phyloP scores from a whole-genome alignment of 495 filamentous ascomycete genomes.

The Cetradonia linearis region DNA sequence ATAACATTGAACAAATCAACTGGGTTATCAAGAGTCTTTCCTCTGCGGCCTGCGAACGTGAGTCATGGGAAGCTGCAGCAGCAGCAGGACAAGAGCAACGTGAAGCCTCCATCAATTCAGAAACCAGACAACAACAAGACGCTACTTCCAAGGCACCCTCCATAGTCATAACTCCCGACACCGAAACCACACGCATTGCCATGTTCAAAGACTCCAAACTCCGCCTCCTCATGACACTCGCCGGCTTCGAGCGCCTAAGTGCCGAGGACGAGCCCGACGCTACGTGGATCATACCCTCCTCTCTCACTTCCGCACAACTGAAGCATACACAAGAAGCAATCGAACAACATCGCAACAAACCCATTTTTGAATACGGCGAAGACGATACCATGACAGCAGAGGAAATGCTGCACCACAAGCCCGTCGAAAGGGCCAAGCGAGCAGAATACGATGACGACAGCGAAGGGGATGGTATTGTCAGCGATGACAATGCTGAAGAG shows the following conservation, averaged over 20 bases:
- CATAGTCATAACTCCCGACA: conserved; percentile 52
- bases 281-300: conserved; percentile 68
- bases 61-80: conserved; percentile 66
- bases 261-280: conserved; percentile 61
- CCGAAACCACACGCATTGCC: conserved; percentile 56
- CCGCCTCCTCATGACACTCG: conserved; percentile 70
- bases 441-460: conserved; percentile 42
- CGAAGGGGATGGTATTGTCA: conserved; percentile 45
- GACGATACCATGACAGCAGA: conserved; percentile 46
- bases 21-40: conserved; percentile 69
- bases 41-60: conserved; percentile 60
- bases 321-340: conserved; percentile 52
- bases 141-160: conserved; percentile 13
- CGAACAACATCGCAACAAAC: conserved; percentile 60
- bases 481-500: conserved; percentile 38
- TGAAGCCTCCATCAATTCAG: not conserved
- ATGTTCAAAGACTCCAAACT: conserved; percentile 87
- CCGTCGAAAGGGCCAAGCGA: conserved; percentile 36
- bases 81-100: conserved; percentile 40
- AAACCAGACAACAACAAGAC: not conserved
- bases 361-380: conserved; percentile 57
- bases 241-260: conserved; percentile 61
- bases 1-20: conserved; percentile 58
- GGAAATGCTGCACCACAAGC: conserved; percentile 64
- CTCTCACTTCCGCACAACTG: conserved; percentile 50